Conservation (phyloP, 345 rosid species). For the Gynandropsis gynandra region DNA sequence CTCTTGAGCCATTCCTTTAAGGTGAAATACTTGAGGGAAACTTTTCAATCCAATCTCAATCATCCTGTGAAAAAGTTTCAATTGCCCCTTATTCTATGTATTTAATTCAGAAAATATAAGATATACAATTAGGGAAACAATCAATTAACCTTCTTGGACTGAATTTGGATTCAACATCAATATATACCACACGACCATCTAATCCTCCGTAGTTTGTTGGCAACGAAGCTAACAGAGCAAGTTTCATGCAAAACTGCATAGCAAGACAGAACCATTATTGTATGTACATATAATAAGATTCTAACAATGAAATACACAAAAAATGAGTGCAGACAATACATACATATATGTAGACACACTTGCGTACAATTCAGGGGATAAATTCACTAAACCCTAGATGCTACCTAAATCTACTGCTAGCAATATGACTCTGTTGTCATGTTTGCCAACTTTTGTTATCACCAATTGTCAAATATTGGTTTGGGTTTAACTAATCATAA, state of each 20-base stretch:
- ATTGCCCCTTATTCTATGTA: neutral
- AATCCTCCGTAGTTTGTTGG: conserved; percentile 65
- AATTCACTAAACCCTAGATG: neutral
- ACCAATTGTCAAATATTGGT: no score
- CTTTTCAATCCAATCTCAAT: conserved; percentile 59
- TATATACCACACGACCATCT: conserved; percentile 66
- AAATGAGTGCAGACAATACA: neutral
- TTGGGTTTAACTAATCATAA: no score
- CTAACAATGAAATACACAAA: neutral
- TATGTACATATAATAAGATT: conserved; percentile 1
- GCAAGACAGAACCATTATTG: conserved; percentile 1
- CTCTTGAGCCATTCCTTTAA: conserved; percentile 54
- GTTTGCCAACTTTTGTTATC: neutral
- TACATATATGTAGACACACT: neutral
- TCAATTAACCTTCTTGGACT: conserved; percentile 59
- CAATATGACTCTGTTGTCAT: neutral
- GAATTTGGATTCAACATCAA: conserved; percentile 78
- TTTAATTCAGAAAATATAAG: neutral
- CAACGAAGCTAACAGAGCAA: conserved; percentile 64
- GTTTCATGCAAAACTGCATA: conserved; percentile 71
- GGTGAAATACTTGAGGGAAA: conserved; percentile 55
- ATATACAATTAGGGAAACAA: neutral
- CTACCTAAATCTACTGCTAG: neutral
- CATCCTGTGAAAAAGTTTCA: conserved; percentile 38
- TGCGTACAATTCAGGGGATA: neutral